Conservation (phyloP, 257 asterid genomes). For the Solanum pennellii region DNA sequence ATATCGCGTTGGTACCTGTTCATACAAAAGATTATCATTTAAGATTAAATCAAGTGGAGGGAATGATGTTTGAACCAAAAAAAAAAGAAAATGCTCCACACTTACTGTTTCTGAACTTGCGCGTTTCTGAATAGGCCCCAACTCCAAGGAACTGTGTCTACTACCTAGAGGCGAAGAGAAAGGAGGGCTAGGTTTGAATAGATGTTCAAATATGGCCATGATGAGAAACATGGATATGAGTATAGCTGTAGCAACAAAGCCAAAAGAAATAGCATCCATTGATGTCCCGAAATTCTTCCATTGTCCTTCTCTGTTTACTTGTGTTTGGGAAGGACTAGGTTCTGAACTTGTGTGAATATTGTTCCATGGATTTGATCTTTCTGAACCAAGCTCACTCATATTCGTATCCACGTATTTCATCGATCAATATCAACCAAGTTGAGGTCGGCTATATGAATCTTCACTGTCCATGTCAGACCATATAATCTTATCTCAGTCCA, state of each 20-base stretch:
- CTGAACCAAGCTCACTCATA: constrained; percentile 40
- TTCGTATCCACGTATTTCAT: neutral
- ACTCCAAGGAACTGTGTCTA: constrained; percentile 2
- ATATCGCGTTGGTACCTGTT: constrained; percentile 35
- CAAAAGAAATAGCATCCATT: constrained; percentile 74
- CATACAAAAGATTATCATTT: neutral
- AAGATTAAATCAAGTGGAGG: neutral
- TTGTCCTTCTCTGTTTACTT: constrained; percentile 23
- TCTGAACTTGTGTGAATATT: constrained; percentile 21
- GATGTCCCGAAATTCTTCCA: constrained; percentile 67
- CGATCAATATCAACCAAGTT: neutral
- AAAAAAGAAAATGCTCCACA: neutral
- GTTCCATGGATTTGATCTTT: constrained; percentile 50
- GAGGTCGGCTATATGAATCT: neutral
- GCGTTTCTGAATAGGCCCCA: constrained; percentile 19
- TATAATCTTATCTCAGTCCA: neutral
- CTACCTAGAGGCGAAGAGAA: constrained; percentile 20
- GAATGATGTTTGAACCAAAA: neutral
- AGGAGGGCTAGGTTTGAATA: constrained; percentile 28
- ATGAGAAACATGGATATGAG: constrained; percentile 73
- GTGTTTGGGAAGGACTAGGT: constrained; percentile 36
- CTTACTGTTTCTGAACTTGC: constrained; percentile 21
- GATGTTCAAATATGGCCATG: constrained; percentile 84
- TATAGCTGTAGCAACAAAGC: constrained; percentile 81
- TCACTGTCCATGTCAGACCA: neutral